Conservation (phyloP, 1,139 yeast genomes). For the Blastobotrys illinoisensis region DNA sequence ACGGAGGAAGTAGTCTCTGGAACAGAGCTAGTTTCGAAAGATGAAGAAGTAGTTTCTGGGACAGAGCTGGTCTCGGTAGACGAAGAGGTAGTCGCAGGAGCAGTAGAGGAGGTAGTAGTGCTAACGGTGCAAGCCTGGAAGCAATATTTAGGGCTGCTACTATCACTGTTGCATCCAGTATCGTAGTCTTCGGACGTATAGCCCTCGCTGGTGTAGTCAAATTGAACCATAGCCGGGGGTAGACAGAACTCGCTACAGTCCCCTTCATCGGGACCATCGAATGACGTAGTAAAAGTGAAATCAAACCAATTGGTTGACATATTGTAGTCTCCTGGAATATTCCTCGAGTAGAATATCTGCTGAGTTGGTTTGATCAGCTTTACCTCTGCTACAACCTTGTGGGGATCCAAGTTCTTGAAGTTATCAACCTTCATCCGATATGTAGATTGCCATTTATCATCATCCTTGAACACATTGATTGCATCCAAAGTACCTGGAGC, state of each 20-base stretch:
- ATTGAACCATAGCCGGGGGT: background rate
- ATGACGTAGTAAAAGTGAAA: background rate
- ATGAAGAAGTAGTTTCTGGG: no score
- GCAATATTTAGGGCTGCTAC: background rate
- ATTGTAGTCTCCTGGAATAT: slow-evolving; percentile 1
- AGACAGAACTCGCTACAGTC: background rate
- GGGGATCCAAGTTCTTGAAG: background rate
- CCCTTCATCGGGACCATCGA: background rate
- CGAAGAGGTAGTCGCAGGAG: no score
- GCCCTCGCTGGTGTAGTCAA: slow-evolving; percentile 1
- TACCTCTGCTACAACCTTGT: background rate
- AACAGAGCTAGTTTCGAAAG: no score
- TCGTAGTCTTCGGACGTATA: slow-evolving; percentile 3
- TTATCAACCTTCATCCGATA: slow-evolving; percentile 4
- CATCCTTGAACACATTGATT: background rate
- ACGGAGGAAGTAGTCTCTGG: no score
- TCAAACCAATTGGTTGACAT: background rate
- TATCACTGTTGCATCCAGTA: slow-evolving; percentile 6
- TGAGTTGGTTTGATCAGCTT: background rate
- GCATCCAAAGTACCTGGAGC: slow-evolving; percentile 2
- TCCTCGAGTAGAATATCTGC: background rate
- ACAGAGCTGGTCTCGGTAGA: no score
- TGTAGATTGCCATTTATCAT: background rate
- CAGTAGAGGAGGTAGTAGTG: no score
- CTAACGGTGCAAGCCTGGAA: background rate